Evolutionary conservation across 768 basidiomycete species (phyloP), one percentile per base, ranked within the genome.

Genomic region (Pulveroboletus sp.): DNA sequence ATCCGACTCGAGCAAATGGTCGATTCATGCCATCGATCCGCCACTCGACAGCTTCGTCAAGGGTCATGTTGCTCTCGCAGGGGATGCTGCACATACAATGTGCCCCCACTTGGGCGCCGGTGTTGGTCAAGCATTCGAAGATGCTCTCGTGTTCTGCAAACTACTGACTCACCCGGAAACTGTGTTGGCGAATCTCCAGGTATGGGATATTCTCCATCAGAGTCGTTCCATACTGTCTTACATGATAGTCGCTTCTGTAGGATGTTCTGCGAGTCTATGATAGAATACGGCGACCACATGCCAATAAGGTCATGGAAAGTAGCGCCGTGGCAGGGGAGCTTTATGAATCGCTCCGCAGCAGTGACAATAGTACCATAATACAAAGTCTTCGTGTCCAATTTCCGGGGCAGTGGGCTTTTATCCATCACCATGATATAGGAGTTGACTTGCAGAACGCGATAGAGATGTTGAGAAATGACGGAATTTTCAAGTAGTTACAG

Each of bases 51-150:
- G 59, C 12, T 82, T 69, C 55, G 68, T 76, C 27, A 70, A 66
- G 21, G 74, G 72, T 1, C 69, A 68, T n/a, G 66, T 79, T 8
- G 79, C 73, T 4, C 67, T 82, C 18, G 66, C 80, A 26, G 81
- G 79, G 6, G 81, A 83, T 59, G 75, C 81, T 15, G 81, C 81
- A 8, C 81, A 83, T 56, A 79, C 68, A 0, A 82, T 82, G 81
- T 56, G 74, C 31, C 80, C 82, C 0, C 80, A 82, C 61, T 65
- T 82, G 9, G 80, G 80, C 3, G 73, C 79, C 0, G 81, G 81
- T 2, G 78, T 77, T 8, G 77, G 81, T 8, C 81, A 83, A 64
- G 81, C 78, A 2, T 71, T 82, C 27, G 81, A 83, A 56, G 82
- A 82, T 51, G 75, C 73, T 0, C 72, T 73, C 39, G 59, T 76